Conservation (phyloP, 768 basidiomycete species). For the Wakefieldia striispora region DNA sequence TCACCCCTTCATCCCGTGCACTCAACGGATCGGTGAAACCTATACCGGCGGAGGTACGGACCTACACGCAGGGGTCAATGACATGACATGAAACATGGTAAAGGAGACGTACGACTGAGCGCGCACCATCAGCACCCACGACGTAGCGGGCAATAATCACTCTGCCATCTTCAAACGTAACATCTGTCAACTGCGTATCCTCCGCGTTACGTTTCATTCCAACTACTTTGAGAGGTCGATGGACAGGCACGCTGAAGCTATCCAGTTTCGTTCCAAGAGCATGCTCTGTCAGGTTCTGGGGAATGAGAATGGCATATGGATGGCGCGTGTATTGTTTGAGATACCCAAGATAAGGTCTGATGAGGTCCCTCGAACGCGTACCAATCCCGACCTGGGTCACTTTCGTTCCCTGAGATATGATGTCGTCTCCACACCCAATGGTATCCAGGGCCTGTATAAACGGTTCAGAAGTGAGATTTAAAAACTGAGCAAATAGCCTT, state of each 20-base stretch:
- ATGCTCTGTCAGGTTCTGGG: conserved; percentile 47
- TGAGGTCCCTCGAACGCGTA: conserved; percentile 29
- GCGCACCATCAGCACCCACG: conserved; percentile 52
- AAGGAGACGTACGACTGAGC: conserved; percentile 38
- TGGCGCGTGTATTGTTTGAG: conserved; percentile 43
- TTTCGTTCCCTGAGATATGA: conserved; percentile 41
- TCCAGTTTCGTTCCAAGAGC: conserved; percentile 36
- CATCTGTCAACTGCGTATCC: conserved; percentile 34
- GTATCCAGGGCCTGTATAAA: conserved; percentile 43
- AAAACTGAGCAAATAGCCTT: neutral
- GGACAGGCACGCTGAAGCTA: conserved; percentile 32
- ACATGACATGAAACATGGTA: no score
- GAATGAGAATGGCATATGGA: conserved; percentile 42
- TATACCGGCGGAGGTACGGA: conserved; percentile 43
- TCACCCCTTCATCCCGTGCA: conserved; percentile 20
- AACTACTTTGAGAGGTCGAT: conserved; percentile 39
- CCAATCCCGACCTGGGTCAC: conserved; percentile 23
- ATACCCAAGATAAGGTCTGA: conserved; percentile 31
- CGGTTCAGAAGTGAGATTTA: conserved; percentile 23
- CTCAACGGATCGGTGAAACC: conserved; percentile 45
- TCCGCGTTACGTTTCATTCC: conserved; percentile 33
- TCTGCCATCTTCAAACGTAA: conserved; percentile 47
- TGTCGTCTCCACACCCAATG: conserved; percentile 39
- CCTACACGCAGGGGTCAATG: conserved; percentile 25
- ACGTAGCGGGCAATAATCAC: conserved; percentile 45